These are phyloP conservation scores for Phytopythium kandeliae DNA, from an alignment of 352 stramenopile genomes.

Conservation along the genomic window DNA sequence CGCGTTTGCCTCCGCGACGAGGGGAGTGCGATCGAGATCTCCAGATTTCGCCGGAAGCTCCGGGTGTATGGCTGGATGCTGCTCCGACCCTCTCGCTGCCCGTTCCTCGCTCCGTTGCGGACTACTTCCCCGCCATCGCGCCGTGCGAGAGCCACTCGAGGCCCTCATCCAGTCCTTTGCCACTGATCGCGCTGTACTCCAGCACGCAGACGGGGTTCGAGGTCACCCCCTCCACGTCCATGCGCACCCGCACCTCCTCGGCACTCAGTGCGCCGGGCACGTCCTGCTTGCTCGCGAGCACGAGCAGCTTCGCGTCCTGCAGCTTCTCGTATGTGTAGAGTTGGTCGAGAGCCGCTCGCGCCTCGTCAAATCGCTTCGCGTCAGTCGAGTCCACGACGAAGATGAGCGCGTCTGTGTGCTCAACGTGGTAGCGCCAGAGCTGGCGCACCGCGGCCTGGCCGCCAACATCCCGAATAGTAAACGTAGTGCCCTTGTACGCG, in stretches of 20 bases:
- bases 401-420: constrained; percentile 63
- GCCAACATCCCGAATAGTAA: constrained; percentile 86
- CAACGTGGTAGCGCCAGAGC: constrained; percentile 73
- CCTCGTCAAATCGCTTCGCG: constrained; percentile 39
- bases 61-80: too few species aligned
- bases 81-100: too few species aligned
- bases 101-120: too few species aligned
- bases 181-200: constrained; percentile 16
- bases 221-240: constrained; percentile 28
- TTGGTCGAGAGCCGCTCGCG: constrained; percentile 27
- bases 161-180: constrained; percentile 37
- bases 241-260: constrained; percentile 20
- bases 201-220: constrained; percentile 29
- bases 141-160: constrained; percentile 43
- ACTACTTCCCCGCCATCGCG: too few species aligned
- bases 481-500: constrained; percentile 57
- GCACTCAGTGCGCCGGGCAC: constrained; percentile 19
- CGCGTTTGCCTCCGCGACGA: too few species aligned
- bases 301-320: constrained; percentile 28
- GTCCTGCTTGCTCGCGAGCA: constrained; percentile 56
- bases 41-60: too few species aligned
- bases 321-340: constrained; percentile 45
- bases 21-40: too few species aligned
- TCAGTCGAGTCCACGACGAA: constrained; percentile 80
- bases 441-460: constrained; percentile 30